phyloP scores from a whole-genome alignment of 495 filamentous ascomycete species.

The Sporormia fimetaria region DNA sequence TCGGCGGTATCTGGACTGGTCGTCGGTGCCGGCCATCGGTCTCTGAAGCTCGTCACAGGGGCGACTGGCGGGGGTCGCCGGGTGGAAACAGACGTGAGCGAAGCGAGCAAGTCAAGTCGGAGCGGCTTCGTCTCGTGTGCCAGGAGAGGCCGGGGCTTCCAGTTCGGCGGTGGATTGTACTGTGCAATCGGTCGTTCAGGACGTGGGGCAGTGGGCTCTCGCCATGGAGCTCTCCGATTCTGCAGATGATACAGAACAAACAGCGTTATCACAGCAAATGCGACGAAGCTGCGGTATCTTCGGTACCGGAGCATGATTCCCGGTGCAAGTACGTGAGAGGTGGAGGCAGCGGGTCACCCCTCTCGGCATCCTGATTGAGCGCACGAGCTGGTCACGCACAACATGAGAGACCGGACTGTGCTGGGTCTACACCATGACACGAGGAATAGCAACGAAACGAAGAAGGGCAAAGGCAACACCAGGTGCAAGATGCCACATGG shows the following conservation, averaged over 20 bases:
- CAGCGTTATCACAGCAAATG: constrained; percentile 55
- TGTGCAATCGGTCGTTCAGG: constrained; percentile 27
- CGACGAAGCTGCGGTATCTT: constrained; percentile 61
- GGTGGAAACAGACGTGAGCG: constrained; percentile 2
- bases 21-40: neutral
- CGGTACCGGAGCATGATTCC: constrained; percentile 58
- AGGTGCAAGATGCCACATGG: too few species aligned
- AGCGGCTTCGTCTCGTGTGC: constrained; percentile 19
- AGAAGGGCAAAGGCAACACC: too few species aligned
- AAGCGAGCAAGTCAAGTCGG: constrained; percentile 11
- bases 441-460: too few species aligned
- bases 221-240: constrained; percentile 23
- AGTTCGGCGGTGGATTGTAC: constrained; percentile 25
- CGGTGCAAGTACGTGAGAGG: neutral
- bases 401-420: too few species aligned
- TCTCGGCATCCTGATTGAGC: too few species aligned
- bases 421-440: too few species aligned
- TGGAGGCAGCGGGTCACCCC: too few species aligned
- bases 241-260: constrained; percentile 55
- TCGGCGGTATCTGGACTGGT: too few species aligned
- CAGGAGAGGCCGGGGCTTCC: constrained; percentile 14
- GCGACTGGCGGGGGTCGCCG: constrained; percentile 8
- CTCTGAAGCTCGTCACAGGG: constrained; percentile 12
- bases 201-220: neutral
- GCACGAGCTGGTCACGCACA: too few species aligned